phyloP scores from a whole-genome alignment of 2,329 filamentous ascomycete genomes.

The Fusarium sublunatum region DNA sequence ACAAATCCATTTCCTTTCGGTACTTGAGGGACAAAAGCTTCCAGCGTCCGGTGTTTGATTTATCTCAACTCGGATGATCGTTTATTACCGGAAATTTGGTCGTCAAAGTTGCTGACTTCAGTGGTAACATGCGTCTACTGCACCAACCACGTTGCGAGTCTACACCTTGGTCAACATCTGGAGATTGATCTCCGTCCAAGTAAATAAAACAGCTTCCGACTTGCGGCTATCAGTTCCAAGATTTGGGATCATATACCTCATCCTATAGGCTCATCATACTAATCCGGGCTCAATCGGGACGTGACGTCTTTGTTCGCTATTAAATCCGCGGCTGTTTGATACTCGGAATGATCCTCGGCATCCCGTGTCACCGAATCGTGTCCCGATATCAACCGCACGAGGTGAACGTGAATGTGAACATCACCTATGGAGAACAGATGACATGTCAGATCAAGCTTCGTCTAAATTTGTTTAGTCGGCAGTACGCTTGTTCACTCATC shows the following conservation, averaged over 20 bases:
- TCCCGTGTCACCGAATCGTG: slow-evolving; percentile 35
- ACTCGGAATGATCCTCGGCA: slow-evolving; percentile 42
- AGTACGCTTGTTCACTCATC: not conserved
- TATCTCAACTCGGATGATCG: not conserved
- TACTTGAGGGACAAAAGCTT: slow-evolving; percentile 5
- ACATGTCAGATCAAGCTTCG: not conserved
- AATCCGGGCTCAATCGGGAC: slow-evolving; percentile 31
- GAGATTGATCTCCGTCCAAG: slow-evolving; percentile 31
- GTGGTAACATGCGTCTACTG: slow-evolving; percentile 7
- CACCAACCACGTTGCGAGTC: slow-evolving; percentile 18
- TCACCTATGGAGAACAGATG: not conserved
- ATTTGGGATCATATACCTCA: slow-evolving; percentile 17
- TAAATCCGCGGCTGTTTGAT: slow-evolving; percentile 35
- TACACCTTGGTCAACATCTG: slow-evolving; percentile 37
- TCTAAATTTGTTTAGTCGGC: not conserved
- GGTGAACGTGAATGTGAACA: slow-evolving; percentile 16
- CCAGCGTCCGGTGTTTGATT: slow-evolving; percentile 14
- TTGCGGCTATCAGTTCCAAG: slow-evolving; percentile 36
- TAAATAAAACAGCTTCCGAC: slow-evolving; percentile 26
- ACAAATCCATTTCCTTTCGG: slow-evolving; percentile 13
- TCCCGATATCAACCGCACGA: slow-evolving; percentile 26
- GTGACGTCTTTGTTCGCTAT: slow-evolving; percentile 38
- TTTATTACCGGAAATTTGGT: slow-evolving; percentile 1
- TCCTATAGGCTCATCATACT: slow-evolving; percentile 12
- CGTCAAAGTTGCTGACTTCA: slow-evolving; percentile 11